phyloP scores from a whole-genome alignment of 116 monocot species.

The Cymodocea nodosa region DNA sequence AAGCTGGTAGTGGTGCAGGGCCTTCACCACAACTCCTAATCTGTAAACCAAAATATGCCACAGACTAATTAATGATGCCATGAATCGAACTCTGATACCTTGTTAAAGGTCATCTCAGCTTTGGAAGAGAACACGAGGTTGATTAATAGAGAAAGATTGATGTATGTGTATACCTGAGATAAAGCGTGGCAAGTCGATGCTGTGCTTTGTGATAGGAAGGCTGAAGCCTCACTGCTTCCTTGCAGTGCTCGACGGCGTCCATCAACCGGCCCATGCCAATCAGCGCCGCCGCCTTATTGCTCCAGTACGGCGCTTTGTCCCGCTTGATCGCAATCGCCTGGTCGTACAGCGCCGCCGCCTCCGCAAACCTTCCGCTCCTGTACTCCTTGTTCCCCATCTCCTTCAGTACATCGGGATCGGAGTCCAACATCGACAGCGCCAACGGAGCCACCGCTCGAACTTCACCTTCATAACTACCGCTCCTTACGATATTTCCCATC shows the following conservation, averaged over 20 bases:
- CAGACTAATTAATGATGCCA: too few species aligned
- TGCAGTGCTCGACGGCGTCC: constrained; percentile 46
- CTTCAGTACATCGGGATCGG: constrained; percentile 44
- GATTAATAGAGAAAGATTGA: too few species aligned
- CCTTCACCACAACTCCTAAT: constrained; percentile 43
- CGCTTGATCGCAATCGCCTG: constrained; percentile 33
- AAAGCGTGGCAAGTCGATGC: constrained; percentile 35
- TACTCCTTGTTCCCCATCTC: constrained; percentile 67
- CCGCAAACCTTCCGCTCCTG: constrained; percentile 32
- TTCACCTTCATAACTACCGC: neutral
- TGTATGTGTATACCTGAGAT: constrained; percentile 62
- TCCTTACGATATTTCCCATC: neutral
- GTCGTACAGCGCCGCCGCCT: constrained; percentile 48
- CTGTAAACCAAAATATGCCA: too few species aligned
- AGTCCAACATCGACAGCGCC: constrained; percentile 1
- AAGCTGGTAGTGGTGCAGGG: constrained; percentile 45
- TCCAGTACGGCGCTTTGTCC: constrained; percentile 41
- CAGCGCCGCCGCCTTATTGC: constrained; percentile 60
- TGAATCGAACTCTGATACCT: too few species aligned
- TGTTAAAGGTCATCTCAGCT: too few species aligned
- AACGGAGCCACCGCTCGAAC: neutral
- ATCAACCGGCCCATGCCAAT: constrained; percentile 33
- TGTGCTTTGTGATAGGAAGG: constrained; percentile 38
- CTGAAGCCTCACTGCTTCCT: constrained; percentile 51
- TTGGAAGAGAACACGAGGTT: too few species aligned